Evolutionary conservation across 129 eudicot genomes (phyloP), one percentile per base, ranked within the genome.

Genomic region (Flaveria sonorensis): DNA sequence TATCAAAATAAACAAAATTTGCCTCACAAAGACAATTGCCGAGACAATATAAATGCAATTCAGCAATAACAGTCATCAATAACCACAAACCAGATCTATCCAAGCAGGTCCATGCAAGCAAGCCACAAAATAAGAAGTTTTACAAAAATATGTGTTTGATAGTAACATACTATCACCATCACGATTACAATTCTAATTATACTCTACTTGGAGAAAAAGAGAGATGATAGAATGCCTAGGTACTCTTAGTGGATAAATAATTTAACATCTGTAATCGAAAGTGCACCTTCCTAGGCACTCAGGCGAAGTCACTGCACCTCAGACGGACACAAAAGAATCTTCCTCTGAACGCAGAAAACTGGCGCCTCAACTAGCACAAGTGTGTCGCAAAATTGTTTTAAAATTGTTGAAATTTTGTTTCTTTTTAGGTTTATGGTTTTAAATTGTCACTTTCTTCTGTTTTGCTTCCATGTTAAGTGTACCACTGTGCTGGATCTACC

Each of bases 1-100:
- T 5, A 53, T 53, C 67, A 72, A 55, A 53, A 52, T 30, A 67
- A 9, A 40, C 72, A 10, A 53, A 53, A 53, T n/a, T 18, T n/a
- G 26, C 24, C 24, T n/a, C 60, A 18, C 13, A 56, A 18, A 56
- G 28, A 53, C 19, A 53, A 53, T 7, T n/a, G 23, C 24, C 67
- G n/a, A 56, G 20, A 19, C 1, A 20, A 56, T 56, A 19, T 19
- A 18, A 20, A 24, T 9, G 13, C 28, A 56, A 56, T 56, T 24
- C 13, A 56, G 62, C 62, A 56, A 24, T 19, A 56, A 56, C 26
- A 56, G 13, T 3, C 62, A 19, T 18, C 61, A 55, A 55, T 55
- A 55, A 18, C 26, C 61, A 55, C 7, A 24, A 55, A 18, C 26
- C 61, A 55, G 61, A 55, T 55, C 24, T 18, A 55, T 14, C 61